Evolutionary conservation across 1,284 basidiomycete species (phyloP).

Genomic region (Fistulina hepatica): DNA sequence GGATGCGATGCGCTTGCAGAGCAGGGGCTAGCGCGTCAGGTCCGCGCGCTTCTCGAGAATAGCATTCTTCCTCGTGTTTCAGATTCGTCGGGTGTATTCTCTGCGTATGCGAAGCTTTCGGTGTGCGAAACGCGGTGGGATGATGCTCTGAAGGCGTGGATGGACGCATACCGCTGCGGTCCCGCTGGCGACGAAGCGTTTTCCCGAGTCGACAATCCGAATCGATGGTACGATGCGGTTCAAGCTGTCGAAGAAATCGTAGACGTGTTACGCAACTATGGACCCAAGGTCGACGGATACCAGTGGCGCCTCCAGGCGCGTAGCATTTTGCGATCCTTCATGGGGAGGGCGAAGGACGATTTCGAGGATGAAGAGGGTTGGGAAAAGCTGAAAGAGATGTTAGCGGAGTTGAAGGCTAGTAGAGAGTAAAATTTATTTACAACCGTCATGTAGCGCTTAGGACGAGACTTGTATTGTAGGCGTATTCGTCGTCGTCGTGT

Average conservation of each 20-base stretch:
- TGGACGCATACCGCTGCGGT: slow-evolving; percentile 74
- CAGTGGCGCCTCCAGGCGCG: slow-evolving; percentile 82
- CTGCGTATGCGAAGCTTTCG: slow-evolving; percentile 70
- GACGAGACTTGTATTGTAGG: too few relatives aligned
- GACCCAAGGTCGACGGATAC: slow-evolving; percentile 47
- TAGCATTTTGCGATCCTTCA: slow-evolving; percentile 82
- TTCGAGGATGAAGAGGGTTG: slow-evolving; percentile 88
- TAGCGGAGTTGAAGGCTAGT: slow-evolving; percentile 45
- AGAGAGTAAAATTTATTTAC: too few relatives aligned
- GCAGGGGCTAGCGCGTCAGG: slow-evolving; percentile 36
- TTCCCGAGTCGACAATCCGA: slow-evolving; percentile 44
- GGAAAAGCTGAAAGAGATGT: slow-evolving; percentile 50
- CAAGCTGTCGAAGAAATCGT: slow-evolving; percentile 74
- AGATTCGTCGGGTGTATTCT: slow-evolving; percentile 55
- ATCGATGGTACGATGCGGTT: slow-evolving; percentile 64
- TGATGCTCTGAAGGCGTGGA: slow-evolving; percentile 70
- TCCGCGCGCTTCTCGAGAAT: slow-evolving; percentile 63
- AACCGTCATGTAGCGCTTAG: too few relatives aligned
- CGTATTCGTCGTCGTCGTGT: too few relatives aligned
- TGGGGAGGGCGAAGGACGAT: slow-evolving; percentile 61
- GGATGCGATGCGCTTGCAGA: slow-evolving; percentile 11
- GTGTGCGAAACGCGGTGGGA: slow-evolving; percentile 63
- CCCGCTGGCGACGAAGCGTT: slow-evolving; percentile 53
- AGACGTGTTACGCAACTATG: slow-evolving; percentile 74
- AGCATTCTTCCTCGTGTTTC: slow-evolving; percentile 73